Percentiles rank a stretch among this genome's conserved stretches.
Conservation (phyloP, 2,329 filamentous ascomycete genomes). For the Penicillium sp. region DNA sequence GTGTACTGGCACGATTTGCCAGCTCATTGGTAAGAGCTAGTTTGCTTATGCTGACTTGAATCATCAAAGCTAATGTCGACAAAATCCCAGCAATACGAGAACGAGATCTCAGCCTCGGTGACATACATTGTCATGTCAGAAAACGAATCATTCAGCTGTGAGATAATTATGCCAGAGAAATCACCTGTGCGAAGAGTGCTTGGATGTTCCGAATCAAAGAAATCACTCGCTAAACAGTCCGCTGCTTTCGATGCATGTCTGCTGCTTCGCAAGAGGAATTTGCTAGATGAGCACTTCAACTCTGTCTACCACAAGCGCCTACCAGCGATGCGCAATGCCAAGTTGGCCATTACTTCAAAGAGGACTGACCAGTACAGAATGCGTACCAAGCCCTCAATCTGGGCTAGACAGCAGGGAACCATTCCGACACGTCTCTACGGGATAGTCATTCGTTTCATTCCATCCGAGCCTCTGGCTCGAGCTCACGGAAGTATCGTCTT, state of each 20-base stretch:
- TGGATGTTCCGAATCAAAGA: constrained; percentile 65
- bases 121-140: constrained; percentile 61
- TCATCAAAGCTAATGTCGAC: background rate
- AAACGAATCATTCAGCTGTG: constrained; percentile 66
- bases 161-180: constrained; percentile 72
- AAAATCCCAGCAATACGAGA: constrained; percentile 43
- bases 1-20: constrained; percentile 70
- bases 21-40: constrained; percentile 56
- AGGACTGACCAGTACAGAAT: constrained; percentile 72
- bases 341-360: constrained; percentile 75
- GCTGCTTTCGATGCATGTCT: constrained; percentile 84
- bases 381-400: constrained; percentile 73
- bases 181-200: constrained; percentile 67
- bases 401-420: constrained; percentile 52
- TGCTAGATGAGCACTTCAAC: constrained; percentile 71
- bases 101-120: constrained; percentile 48
- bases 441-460: constrained; percentile 59
- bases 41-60: background rate
- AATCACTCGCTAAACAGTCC: constrained; percentile 78
- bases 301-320: constrained; percentile 70
- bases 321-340: constrained; percentile 82
- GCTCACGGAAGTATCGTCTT: constrained; percentile 65
- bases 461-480: constrained; percentile 56
- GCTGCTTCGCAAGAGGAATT: constrained; percentile 61
- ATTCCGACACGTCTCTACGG: constrained; percentile 58